phyloP scores from a whole-genome alignment of 2,329 filamentous ascomycete species.

The Fusarium subglutinans region DNA sequence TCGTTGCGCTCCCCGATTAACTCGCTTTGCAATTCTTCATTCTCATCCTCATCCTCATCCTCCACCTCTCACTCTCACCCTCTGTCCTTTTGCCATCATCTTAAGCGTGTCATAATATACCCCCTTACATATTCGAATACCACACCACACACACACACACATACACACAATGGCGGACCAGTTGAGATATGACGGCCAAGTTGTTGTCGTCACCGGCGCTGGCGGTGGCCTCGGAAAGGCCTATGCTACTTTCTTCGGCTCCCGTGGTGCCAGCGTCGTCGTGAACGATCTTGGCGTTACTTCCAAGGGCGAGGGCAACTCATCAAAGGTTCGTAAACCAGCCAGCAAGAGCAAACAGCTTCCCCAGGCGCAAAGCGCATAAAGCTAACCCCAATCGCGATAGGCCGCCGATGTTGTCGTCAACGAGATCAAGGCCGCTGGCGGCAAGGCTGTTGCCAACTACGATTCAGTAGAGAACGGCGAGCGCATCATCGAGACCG shows the following conservation, averaged over 20 bases:
- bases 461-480: conserved; percentile 95
- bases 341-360: neutral
- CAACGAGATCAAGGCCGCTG: conserved; percentile 83
- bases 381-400: conserved; percentile 34
- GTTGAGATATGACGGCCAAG: conserved; percentile 85
- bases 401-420: conserved; percentile 86
- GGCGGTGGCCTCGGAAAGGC: conserved; percentile 82
- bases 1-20: conserved; percentile 22
- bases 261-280: conserved; percentile 90
- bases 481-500: conserved; percentile 92
- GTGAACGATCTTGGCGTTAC: conserved; percentile 96
- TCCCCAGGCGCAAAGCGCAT: conserved; percentile 6
- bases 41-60: neutral
- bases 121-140: conserved; percentile 4
- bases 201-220: conserved; percentile 83
- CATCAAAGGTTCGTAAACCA: conserved; percentile 73
- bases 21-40: conserved; percentile 2
- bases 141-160: conserved; percentile 33
- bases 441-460: conserved; percentile 96
- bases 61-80: neutral
- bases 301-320: conserved; percentile 91
- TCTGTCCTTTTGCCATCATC: conserved; percentile 16
- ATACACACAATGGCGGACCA: conserved; percentile 65
- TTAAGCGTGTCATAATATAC: conserved; percentile 32
- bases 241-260: conserved; percentile 90